A percentile compares a stretch with the other conserved stretches of the same genome.
Evolutionary conservation across 2,329 filamentous ascomycete species (phyloP).

Genomic region (Helminthosporium solani): DNA sequence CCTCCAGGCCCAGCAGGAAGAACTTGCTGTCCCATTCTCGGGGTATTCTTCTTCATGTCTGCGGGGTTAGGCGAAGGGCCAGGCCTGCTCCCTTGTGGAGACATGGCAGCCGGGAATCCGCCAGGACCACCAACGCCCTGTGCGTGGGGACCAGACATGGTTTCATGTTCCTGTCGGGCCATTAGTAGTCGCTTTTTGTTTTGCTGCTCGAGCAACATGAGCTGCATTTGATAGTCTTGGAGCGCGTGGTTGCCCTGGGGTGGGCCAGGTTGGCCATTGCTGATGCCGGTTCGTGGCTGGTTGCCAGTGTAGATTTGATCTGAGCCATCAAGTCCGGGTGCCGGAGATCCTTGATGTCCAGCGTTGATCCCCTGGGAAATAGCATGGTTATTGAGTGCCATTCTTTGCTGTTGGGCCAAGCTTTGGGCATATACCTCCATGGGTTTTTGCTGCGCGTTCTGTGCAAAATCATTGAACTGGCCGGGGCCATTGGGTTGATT

Average conservation of each 20-base stretch:
- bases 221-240: constrained; percentile 86
- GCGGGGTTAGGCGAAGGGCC: constrained; percentile 75
- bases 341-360: constrained; percentile 77
- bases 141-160: constrained; percentile 54
- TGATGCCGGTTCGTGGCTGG: constrained; percentile 49
- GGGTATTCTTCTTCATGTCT: constrained; percentile 76
- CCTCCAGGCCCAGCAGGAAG: constrained; percentile 56
- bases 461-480: constrained; percentile 55
- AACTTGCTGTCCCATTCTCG: constrained; percentile 68
- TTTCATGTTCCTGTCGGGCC: constrained; percentile 78
- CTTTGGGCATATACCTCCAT: constrained; percentile 85
- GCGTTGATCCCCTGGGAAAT: constrained; percentile 71
- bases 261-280: constrained; percentile 58
- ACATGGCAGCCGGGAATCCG: constrained; percentile 66
- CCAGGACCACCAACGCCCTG: constrained; percentile 50
- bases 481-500: constrained; percentile 72
- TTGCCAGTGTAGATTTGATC: constrained; percentile 39
- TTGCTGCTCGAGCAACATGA: constrained; percentile 84
- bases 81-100: constrained; percentile 66
- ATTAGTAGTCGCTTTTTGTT: constrained; percentile 85
- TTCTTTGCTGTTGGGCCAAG: constrained; percentile 77
- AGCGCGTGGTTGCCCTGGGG: constrained; percentile 72
- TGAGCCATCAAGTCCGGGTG: constrained; percentile 41
- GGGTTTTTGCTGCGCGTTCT: constrained; percentile 72
- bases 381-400: constrained; percentile 77